These are phyloP conservation scores for Limnomonas spitsbergensis DNA, from an alignment of 139 green algal species.

Conservation along the genomic window DNA sequence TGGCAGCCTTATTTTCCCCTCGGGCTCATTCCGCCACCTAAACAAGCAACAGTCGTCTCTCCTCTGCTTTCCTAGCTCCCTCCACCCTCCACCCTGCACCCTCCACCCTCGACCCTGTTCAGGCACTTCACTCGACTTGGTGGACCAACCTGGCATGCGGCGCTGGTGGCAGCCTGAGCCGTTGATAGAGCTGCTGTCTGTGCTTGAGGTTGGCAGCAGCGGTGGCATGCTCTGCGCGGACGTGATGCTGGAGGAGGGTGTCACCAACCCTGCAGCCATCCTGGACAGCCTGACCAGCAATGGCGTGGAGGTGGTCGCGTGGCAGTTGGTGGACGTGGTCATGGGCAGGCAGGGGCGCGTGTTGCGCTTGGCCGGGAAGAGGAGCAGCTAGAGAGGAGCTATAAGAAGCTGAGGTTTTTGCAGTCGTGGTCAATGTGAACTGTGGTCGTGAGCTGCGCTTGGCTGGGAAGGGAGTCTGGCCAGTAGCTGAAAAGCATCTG, in stretches of 20 bases:
- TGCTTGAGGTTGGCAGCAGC: neutral
- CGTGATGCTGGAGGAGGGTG: neutral
- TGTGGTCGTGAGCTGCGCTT: no score
- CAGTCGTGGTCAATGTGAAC: no score
- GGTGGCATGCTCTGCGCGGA: slow-evolving; percentile 12
- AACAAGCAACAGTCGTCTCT: no score
- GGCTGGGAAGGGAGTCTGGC: no score
- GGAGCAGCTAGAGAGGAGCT: no score
- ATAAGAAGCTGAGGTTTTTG: no score
- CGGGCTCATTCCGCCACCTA: neutral
- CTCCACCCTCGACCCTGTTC: neutral
- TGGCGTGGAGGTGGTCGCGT: slow-evolving; percentile 9
- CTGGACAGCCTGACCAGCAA: slow-evolving; percentile 1
- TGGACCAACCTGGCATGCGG: neutral
- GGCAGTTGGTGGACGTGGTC: neutral
- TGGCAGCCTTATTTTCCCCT: neutral
- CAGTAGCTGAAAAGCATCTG: no score
- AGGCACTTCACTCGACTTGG: neutral
- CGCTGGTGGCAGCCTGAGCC: slow-evolving; percentile 2
- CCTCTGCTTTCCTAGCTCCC: neutral
- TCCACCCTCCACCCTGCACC: neutral
- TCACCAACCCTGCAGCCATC: slow-evolving; percentile 17
- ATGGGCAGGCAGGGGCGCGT: neutral
- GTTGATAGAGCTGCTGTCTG: slow-evolving; percentile 7
- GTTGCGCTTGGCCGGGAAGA: neutral